Conservation (phyloP, 2,329 filamentous ascomycete species). For the Xylariaceae sp. region DNA sequence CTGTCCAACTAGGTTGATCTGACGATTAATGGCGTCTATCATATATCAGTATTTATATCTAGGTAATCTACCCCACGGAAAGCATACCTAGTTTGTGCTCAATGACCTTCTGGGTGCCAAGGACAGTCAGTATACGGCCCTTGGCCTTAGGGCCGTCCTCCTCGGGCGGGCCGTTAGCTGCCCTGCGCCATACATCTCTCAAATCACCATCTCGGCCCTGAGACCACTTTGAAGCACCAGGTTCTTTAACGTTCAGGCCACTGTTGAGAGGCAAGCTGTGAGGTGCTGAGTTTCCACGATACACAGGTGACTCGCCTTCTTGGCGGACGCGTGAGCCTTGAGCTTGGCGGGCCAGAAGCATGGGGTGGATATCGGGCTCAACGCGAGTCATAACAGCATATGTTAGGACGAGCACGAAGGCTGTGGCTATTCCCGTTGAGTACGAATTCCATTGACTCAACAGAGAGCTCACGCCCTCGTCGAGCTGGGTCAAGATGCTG, state of each 20-base stretch:
- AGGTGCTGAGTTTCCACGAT: constrained; percentile 78
- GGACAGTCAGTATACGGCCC: constrained; percentile 72
- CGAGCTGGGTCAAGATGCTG: constrained; percentile 61
- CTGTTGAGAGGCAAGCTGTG: constrained; percentile 76
- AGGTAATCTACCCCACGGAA: background rate
- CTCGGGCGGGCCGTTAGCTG: constrained; percentile 58
- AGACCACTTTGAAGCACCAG: constrained; percentile 76
- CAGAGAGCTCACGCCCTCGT: constrained; percentile 64
- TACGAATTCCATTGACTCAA: constrained; percentile 78
- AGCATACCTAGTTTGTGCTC: constrained; percentile 62
- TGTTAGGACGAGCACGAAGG: constrained; percentile 62
- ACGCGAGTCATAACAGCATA: constrained; percentile 67
- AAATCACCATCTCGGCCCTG: constrained; percentile 82
- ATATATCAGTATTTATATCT: constrained; percentile 17
- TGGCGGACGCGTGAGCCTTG: constrained; percentile 74
- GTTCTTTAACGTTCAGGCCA: constrained; percentile 78
- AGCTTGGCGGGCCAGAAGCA: constrained; percentile 83
- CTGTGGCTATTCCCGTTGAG: constrained; percentile 66
- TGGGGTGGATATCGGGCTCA: constrained; percentile 88
- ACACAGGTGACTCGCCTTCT: constrained; percentile 78
- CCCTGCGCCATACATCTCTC: constrained; percentile 82
- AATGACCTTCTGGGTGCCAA: constrained; percentile 68
- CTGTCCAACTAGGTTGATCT: constrained; percentile 83
- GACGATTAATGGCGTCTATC: constrained; percentile 67
- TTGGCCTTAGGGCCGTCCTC: constrained; percentile 60